phyloP scores from a whole-genome alignment of 148 eudicot genomes.

The Limonium bicolor region DNA sequence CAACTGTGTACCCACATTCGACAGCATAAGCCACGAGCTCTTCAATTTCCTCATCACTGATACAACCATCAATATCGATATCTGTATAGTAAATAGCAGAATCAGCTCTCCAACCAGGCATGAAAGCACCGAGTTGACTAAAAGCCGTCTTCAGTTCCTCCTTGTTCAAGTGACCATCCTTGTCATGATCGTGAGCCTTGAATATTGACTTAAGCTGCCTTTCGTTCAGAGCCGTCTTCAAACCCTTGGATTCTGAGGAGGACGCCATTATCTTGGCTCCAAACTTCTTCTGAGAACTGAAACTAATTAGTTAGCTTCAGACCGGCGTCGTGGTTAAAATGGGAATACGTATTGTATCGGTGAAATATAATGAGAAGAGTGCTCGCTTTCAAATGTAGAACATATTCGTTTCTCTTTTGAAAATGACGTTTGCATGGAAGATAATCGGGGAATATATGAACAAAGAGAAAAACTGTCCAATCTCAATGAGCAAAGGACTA shows the following conservation, averaged over 20 bases:
- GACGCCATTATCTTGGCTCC: too few species aligned
- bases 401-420: too few species aligned
- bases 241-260: background rate
- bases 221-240: slow-evolving; percentile 4
- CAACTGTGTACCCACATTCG: slow-evolving; percentile 16
- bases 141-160: slow-evolving; percentile 19
- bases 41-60: slow-evolving; percentile 17
- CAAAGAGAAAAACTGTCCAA: too few species aligned
- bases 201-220: slow-evolving; percentile 8
- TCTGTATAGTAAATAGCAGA: slow-evolving; percentile 11
- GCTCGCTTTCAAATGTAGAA: too few species aligned
- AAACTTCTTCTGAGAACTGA: too few species aligned
- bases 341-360: too few species aligned
- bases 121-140: slow-evolving; percentile 4
- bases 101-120: slow-evolving; percentile 14
- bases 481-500: too few species aligned
- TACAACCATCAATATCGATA: slow-evolving; percentile 14
- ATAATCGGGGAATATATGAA: too few species aligned
- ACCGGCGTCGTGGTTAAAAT: too few species aligned
- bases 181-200: slow-evolving; percentile 11
- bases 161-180: slow-evolving; percentile 14
- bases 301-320: too few species aligned
- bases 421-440: too few species aligned
- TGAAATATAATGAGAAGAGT: too few species aligned
- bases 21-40: slow-evolving; percentile 16